A percentile compares a stretch with the other conserved stretches of the same genome.
phyloP scores from a whole-genome alignment of 2,329 filamentous ascomycete species.

The Triangularia setosa region DNA sequence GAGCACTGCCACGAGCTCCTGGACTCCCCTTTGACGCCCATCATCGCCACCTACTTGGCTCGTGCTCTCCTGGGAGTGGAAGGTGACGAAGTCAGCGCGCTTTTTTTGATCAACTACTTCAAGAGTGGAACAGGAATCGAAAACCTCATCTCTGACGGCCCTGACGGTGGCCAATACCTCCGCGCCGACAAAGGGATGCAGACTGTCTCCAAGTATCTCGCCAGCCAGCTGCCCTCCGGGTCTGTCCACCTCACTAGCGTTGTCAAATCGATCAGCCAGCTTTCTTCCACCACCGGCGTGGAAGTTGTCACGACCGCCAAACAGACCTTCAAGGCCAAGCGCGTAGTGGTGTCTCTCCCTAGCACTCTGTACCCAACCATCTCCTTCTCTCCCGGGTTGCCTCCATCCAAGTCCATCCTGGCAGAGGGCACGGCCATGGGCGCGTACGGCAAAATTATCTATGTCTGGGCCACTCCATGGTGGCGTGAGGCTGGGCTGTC shows the following conservation, averaged over 20 bases:
- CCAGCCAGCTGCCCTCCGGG: conserved; percentile 16
- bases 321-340: conserved; percentile 34
- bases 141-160: conserved; percentile 49
- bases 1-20: background rate
- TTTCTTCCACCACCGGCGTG: conserved; percentile 1
- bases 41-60: conserved; percentile 7
- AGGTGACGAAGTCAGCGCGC: conserved; percentile 45
- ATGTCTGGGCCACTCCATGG: conserved; percentile 39
- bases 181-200: conserved; percentile 47
- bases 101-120: conserved; percentile 55
- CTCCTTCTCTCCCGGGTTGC: conserved; percentile 44
- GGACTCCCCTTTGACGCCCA: background rate
- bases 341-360: conserved; percentile 47
- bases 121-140: conserved; percentile 48
- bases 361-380: conserved; percentile 44
- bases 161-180: conserved; percentile 51
- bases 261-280: conserved; percentile 32
- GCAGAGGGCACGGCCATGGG: conserved; percentile 38
- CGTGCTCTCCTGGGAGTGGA: conserved; percentile 44
- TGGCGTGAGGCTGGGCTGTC: conserved; percentile 38
- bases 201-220: conserved; percentile 36
- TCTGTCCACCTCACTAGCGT: conserved; percentile 28
- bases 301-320: conserved; percentile 28
- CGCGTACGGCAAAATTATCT: conserved; percentile 50
- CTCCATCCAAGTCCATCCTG: conserved; percentile 36